phyloP scores from a whole-genome alignment of 106 monocot genomes.

The Agapanthus africanus region DNA sequence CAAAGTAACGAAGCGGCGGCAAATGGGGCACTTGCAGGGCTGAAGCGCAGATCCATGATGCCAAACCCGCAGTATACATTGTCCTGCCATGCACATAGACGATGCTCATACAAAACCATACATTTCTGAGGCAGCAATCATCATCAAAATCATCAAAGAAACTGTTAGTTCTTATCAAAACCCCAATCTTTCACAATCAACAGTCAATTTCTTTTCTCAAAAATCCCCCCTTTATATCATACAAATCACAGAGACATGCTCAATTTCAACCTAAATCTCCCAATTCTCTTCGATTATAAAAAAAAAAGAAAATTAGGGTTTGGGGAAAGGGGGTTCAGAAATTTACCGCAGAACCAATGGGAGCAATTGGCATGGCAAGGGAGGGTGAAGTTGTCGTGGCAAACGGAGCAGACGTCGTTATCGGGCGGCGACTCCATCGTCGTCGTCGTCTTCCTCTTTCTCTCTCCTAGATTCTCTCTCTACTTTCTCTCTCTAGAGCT shows the following conservation, averaged over 20 bases:
- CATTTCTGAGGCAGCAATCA: too few species aligned
- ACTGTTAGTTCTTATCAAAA: too few species aligned
- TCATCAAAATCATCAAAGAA: too few species aligned
- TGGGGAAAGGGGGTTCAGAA: neutral
- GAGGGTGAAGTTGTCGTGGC: conserved; percentile 64
- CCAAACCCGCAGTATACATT: conserved; percentile 86
- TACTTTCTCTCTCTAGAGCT: too few species aligned
- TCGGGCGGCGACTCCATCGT: conserved; percentile 59
- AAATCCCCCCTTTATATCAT: too few species aligned
- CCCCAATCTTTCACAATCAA: too few species aligned
- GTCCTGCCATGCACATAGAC: conserved; percentile 28
- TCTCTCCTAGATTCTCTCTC: conserved; percentile 7
- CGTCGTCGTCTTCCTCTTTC: neutral
- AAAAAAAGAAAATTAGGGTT: neutral
- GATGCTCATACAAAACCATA: too few species aligned
- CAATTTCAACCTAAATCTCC: too few species aligned
- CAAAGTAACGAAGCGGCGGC: conserved; percentile 75
- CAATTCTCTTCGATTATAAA: too few species aligned
- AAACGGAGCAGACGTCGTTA: conserved; percentile 81
- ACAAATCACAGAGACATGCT: too few species aligned
- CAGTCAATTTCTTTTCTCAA: neutral
- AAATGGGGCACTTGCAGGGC: conserved; percentile 92
- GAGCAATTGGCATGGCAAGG: conserved; percentile 88
- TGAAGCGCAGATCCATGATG: conserved; percentile 69
- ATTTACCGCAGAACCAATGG: conserved; percentile 69